Percentiles rank a stretch among this genome's conserved stretches.
Conservation (phyloP, 768 basidiomycete genomes). For the Collybia sordida region DNA sequence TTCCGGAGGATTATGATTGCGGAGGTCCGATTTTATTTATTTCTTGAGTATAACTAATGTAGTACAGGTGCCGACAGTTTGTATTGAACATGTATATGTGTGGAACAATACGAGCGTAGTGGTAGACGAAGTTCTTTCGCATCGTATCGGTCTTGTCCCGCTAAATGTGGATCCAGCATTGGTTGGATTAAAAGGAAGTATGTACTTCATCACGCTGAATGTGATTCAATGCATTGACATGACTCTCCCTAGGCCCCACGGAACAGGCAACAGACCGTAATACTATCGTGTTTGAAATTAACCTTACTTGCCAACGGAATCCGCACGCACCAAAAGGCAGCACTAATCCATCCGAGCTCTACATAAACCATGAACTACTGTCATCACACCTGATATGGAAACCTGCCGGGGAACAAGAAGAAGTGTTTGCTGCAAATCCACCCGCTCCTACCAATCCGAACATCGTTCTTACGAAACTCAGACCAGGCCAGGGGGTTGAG, state of each 20-base stretch:
- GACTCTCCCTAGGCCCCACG: constrained; percentile 32
- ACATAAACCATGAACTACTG: constrained; percentile 66
- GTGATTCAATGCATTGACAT: background rate
- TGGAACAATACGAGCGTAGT: constrained; percentile 96
- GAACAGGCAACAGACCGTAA: constrained; percentile 83
- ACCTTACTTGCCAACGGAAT: constrained; percentile 64
- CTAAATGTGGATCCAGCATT: constrained; percentile 81
- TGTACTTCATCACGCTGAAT: constrained; percentile 11
- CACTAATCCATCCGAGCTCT: constrained; percentile 62
- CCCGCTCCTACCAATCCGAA: constrained; percentile 75
- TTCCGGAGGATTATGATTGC: constrained; percentile 90
- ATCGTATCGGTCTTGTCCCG: constrained; percentile 90
- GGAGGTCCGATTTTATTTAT: constrained; percentile 57
- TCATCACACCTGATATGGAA: constrained; percentile 73
- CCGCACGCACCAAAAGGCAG: constrained; percentile 51
- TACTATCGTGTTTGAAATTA: constrained; percentile 84
- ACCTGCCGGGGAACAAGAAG: constrained; percentile 79
- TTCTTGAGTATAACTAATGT: background rate
- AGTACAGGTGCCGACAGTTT: constrained; percentile 82
- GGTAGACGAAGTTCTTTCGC: constrained; percentile 90
- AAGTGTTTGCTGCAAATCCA: constrained; percentile 49
- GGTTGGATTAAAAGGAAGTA: constrained; percentile 55
- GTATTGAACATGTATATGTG: constrained; percentile 87
- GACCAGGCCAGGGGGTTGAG: constrained; percentile 87
- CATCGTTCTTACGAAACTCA: constrained; percentile 87